These are phyloP conservation scores for Backusella westeae DNA, from an alignment of 192 early-diverging fungal genomes.

Conservation along the genomic window DNA sequence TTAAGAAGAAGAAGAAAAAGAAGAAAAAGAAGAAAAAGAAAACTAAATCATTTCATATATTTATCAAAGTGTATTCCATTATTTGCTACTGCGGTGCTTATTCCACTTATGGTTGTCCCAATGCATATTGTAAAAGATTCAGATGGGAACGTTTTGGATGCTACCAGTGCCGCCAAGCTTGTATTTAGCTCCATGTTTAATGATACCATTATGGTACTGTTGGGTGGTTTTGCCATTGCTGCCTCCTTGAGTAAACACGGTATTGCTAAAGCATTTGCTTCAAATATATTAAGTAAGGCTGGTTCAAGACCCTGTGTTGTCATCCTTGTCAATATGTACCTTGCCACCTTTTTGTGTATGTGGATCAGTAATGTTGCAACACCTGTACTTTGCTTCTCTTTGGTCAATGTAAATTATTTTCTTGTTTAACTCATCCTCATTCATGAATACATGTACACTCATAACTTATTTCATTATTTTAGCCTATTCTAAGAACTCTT, in stretches of 20 bases:
- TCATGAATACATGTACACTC: background rate
- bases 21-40: no score
- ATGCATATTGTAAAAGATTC: conserved; percentile 60
- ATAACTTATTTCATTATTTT: background rate
- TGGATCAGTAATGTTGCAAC: conserved; percentile 81
- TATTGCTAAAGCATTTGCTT: conserved; percentile 65
- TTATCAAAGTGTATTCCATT: conserved; percentile 56
- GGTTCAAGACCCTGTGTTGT: conserved; percentile 61
- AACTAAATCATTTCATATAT: background rate
- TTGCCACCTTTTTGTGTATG: conserved; percentile 70
- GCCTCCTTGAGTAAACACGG: conserved; percentile 68
- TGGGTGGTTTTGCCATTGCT: conserved; percentile 72
- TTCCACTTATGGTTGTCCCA: conserved; percentile 60
- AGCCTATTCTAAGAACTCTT: conserved; percentile 71
- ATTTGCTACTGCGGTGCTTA: conserved; percentile 64
- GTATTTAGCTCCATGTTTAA: conserved; percentile 74
- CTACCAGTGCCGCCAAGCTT: conserved; percentile 48
- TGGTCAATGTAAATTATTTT: conserved; percentile 29
- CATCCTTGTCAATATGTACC: conserved; percentile 72
- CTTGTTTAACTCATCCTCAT: background rate
- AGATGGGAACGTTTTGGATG: conserved; percentile 26
- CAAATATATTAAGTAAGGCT: conserved; percentile 58
- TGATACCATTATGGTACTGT: conserved; percentile 68
- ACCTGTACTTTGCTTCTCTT: conserved; percentile 70
- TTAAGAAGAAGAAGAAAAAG: no score